Base-by-base conservation (phyloP, 2,329 filamentous ascomycete species). In the Dissoconium aciculare region DNA sequence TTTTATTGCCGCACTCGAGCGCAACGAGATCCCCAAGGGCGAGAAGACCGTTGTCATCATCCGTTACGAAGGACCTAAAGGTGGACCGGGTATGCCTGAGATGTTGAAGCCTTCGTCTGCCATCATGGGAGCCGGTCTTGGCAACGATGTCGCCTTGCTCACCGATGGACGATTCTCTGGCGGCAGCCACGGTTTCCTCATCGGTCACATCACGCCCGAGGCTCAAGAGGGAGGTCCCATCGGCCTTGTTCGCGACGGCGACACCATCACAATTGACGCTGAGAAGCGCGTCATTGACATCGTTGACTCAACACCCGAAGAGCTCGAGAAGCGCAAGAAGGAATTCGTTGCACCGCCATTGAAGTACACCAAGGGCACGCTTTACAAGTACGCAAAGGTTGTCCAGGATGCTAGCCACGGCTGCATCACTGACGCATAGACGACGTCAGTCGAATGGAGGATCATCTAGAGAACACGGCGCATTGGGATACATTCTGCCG, bases 151-250 rank as follows among this genome's bases (percentile, higher is more conserved):
- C 10, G 78, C 78, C 1, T 68, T 83, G 27, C 65, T 83, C 37
- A 81, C 78, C 2, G 77, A 84, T 46, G 74, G 74, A 0, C 71
- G 79, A 23, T 85, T 83, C 64, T 78, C 72, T 5, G 83, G 83
- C 35, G 83, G 80, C 31, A 78, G 71, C 38, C 81, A 89, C 66
- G 81, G 81, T 23, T 89, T 89, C 67, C 62, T 89, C 44, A 87
- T 89, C 47, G 81, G 81, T 2, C 81, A 89, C 57, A 78, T 92
- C 39, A 81, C 85, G 24, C 83, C 83, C 15, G 83, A 92, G 59
- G 83, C 83, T 5, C 76, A 81, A 51, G 79, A 80, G 42, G 83
- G 83, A 29, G 83, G 83, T 0, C 83, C 83, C 2, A 89, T 92
- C 39, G 83, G 71, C 10, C 66, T 92, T 8, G 78, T 89, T n/a